Base-by-base conservation (phyloP, 176 grass and related monocot genomes). In the Tuctoria greenei region DNA sequence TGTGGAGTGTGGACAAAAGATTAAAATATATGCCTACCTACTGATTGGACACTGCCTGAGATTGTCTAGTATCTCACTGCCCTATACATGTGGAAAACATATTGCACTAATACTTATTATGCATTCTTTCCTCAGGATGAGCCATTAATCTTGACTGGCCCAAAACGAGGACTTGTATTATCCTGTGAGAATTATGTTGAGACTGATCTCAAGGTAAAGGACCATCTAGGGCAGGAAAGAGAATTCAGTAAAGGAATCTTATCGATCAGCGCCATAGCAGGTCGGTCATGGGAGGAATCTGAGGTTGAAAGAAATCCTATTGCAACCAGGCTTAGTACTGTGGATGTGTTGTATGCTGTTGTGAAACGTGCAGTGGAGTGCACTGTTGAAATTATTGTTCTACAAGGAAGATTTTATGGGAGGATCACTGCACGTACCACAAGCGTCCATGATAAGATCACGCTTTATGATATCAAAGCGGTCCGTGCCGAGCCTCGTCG, bases 301-400 rank as follows among this genome's bases (percentile, higher is more conserved):
- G 9, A 28, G 38, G 55, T 60, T 44, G 38, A 31, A 28, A 60
- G 10, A 7, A 0, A 16, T 13, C 23, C 73, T 36, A 18, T 76
- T 49, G 73, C 26, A 8, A 76, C 57, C 9, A 63, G 73, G 73
- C 73, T 64, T 12, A 64, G 73, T 63, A 49, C 73, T 3, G 27
- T 69, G 67, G 25, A n/a, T n/a, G n/a, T n/a, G n/a, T n/a, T n/a
- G n/a, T n/a, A n/a, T n/a, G n/a, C n/a, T n/a, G n/a, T n/a, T 63
- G 2, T 76, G 17, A 2, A 4, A 4, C 6, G 0, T 47, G 73
- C 73, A 7, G 17, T 76, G 40, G 73, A 76, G 58, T 57, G 38
- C 13, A 76, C 58, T 1, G 0, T 76, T 47, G 16, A 2, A 14
- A 1, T 63, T 5, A 0, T 8, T 36, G 58, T 64, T 64, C 0